Evolutionary conservation across 2,329 filamentous ascomycete species (phyloP).

Genomic region (Graphiopsis chlorocephala): DNA sequence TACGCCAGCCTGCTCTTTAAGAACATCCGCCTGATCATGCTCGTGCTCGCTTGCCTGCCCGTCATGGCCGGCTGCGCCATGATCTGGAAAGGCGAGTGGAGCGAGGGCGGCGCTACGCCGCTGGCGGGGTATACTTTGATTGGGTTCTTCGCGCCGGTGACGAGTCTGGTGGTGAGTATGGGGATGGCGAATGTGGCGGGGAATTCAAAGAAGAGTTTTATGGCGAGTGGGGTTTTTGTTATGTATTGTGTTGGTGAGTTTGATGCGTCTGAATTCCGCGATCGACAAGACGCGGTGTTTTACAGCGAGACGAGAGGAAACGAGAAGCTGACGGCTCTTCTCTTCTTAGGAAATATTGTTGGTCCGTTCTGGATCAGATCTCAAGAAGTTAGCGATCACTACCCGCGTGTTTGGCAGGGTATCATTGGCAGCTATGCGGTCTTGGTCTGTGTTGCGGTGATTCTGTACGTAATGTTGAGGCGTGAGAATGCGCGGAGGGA

Average conservation of each 20-base stretch:
- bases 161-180: slow-evolving; percentile 58
- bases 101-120: slow-evolving; percentile 61
- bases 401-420: slow-evolving; percentile 12
- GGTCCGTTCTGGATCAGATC: slow-evolving; percentile 13
- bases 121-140: slow-evolving; percentile 70
- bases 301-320: too few relatives aligned
- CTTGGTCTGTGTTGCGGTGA: slow-evolving; percentile 5
- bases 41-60: slow-evolving; percentile 66
- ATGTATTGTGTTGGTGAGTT: slow-evolving; percentile 11
- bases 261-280: not conserved
- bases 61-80: slow-evolving; percentile 72
- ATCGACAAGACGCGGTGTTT: too few relatives aligned
- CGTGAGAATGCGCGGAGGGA: slow-evolving; percentile 8
- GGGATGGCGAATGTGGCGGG: slow-evolving; percentile 70
- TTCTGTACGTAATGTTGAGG: slow-evolving; percentile 4
- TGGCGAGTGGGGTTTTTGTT: slow-evolving; percentile 68
- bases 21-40: slow-evolving; percentile 64
- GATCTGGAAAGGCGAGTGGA: slow-evolving; percentile 69
- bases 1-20: slow-evolving; percentile 63
- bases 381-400: slow-evolving; percentile 7
- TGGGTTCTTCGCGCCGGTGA: slow-evolving; percentile 70
- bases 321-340: not conserved
- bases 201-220: slow-evolving; percentile 74
- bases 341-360: slow-evolving; percentile 5
- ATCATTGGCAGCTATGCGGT: slow-evolving; percentile 13